Evolutionary conservation across 768 basidiomycete genomes (phyloP).

Genomic region (Leccinum disarticulatum): DNA sequence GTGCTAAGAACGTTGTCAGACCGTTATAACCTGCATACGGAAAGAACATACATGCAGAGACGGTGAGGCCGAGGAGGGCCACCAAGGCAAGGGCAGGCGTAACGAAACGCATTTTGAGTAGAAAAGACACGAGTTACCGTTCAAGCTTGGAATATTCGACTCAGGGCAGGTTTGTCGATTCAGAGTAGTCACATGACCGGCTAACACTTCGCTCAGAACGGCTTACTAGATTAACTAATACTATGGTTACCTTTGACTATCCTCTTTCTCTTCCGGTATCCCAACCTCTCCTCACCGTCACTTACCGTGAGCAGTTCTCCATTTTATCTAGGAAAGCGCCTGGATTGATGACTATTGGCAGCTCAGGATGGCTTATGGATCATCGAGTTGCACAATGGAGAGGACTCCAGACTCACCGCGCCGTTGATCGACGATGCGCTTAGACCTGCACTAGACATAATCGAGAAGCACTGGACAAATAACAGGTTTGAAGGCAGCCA

Average conservation of each 20-base stretch:
- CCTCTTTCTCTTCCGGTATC: constrained; percentile 49
- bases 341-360: neutral
- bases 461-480: constrained; percentile 71
- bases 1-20: constrained; percentile 19
- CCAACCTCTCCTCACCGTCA: constrained; percentile 62
- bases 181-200: constrained; percentile 17
- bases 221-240: neutral
- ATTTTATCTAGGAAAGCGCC: neutral
- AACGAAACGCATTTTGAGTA: constrained; percentile 35
- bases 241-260: constrained; percentile 15
- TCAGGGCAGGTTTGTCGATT: constrained; percentile 28
- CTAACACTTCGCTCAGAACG: neutral
- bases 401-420: constrained; percentile 67
- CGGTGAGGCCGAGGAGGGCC: constrained; percentile 31
- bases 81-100: constrained; percentile 27
- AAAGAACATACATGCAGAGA: constrained; percentile 29
- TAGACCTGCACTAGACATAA: constrained; percentile 67
- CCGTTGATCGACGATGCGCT: constrained; percentile 58
- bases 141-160: constrained; percentile 14
- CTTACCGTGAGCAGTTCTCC: constrained; percentile 49
- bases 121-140: neutral
- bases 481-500: constrained; percentile 48
- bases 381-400: constrained; percentile 78
- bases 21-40: neutral
- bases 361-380: constrained; percentile 64